Conservation (phyloP, 768 basidiomycete species). For the Arthromyces matolae region DNA sequence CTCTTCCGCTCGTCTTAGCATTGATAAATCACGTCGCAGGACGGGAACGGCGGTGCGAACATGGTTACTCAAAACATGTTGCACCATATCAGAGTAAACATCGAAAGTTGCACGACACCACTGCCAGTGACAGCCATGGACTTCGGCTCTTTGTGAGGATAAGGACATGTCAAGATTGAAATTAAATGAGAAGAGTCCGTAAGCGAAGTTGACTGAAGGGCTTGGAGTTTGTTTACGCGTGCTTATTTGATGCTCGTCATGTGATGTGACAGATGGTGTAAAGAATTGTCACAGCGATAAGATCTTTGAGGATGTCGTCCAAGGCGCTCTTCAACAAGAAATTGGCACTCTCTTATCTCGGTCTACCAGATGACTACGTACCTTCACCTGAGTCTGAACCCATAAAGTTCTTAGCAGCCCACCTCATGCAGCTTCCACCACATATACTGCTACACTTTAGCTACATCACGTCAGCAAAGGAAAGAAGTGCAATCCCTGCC, state of each 20-base stretch:
- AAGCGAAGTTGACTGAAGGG: background rate
- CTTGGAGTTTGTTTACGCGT: slow-evolving; percentile 1
- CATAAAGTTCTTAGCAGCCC: slow-evolving; percentile 56
- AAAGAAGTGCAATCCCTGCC: slow-evolving; percentile 56
- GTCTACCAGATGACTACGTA: slow-evolving; percentile 51
- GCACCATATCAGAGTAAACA: slow-evolving; percentile 33
- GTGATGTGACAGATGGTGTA: slow-evolving; percentile 14
- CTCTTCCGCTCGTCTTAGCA: slow-evolving; percentile 42
- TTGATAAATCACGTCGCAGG: slow-evolving; percentile 39
- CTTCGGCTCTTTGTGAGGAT: slow-evolving; percentile 10
- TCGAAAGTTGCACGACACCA: slow-evolving; percentile 47
- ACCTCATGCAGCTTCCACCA: slow-evolving; percentile 64
- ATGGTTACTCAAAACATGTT: slow-evolving; percentile 49
- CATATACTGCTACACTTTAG: slow-evolving; percentile 50
- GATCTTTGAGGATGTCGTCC: slow-evolving; percentile 13
- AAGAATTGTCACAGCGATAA: background rate
- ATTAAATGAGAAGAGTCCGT: background rate
- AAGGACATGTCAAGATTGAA: background rate
- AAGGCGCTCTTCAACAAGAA: slow-evolving; percentile 29
- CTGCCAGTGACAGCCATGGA: slow-evolving; percentile 46
- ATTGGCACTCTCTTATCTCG: slow-evolving; percentile 44
- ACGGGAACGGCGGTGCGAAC: slow-evolving; percentile 41
- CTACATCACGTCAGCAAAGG: slow-evolving; percentile 51
- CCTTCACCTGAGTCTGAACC: slow-evolving; percentile 60
- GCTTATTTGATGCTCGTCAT: slow-evolving; percentile 1